These are phyloP conservation scores for Sanguinoderma infundibulare DNA, from an alignment of 1,284 basidiomycete species.

Conservation along the genomic window DNA sequence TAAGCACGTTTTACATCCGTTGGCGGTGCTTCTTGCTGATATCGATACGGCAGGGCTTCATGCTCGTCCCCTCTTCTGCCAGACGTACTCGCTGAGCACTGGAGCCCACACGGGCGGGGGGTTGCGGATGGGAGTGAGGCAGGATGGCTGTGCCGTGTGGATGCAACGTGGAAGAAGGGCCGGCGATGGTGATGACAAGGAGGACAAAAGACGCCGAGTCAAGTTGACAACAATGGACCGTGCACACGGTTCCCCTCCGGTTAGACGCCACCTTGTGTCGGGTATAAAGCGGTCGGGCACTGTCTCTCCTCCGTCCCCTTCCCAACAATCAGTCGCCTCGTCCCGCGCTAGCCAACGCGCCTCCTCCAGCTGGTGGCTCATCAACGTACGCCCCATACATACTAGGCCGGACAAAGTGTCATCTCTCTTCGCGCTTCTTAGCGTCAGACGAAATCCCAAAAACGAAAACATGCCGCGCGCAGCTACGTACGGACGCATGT, in stretches of 20 bases:
- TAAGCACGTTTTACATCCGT: background rate
- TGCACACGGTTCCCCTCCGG: conserved; percentile 6
- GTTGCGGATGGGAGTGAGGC: background rate
- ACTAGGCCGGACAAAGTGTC: no score
- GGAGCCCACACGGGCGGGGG: background rate
- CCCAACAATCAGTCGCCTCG: conserved; percentile 7
- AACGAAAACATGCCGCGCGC: conserved; percentile 5
- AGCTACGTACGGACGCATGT: conserved; percentile 10
- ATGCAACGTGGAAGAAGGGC: conserved; percentile 14
- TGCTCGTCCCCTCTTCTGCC: background rate
- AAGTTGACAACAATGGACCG: conserved; percentile 13
- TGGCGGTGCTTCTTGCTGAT: background rate
- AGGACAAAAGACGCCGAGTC: conserved; percentile 5
- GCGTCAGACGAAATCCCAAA: no score
- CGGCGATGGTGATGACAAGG: conserved; percentile 10
- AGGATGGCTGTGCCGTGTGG: conserved; percentile 7
- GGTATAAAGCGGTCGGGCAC: conserved; percentile 14
- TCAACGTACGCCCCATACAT: background rate
- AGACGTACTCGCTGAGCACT: background rate
- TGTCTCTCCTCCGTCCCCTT: conserved; percentile 6
- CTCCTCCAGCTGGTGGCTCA: conserved; percentile 3
- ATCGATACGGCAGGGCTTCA: background rate
- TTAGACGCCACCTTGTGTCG: conserved; percentile 5
- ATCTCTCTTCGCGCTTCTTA: no score
- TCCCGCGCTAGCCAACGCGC: conserved; percentile 10